Percentiles rank a stretch among this genome's conserved stretches.
Conservation (phyloP, 768 basidiomycete species). For the Agaricus subrufescens region DNA sequence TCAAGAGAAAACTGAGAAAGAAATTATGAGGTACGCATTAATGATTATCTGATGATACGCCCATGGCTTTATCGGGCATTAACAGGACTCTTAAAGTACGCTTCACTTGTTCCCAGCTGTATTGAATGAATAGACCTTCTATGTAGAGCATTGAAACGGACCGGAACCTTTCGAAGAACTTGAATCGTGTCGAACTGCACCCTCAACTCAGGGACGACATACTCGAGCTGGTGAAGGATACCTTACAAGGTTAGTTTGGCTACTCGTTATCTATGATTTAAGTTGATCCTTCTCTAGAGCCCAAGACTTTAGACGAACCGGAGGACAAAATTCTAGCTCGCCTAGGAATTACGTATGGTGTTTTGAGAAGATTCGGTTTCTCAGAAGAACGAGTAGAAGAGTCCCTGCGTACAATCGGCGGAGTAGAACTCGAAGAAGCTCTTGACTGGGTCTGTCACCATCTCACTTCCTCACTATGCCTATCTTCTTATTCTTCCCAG, state of each 20-base stretch:
- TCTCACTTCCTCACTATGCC: neutral
- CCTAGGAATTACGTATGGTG: conserved; percentile 78
- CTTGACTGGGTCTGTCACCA: conserved; percentile 76
- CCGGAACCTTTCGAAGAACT: conserved; percentile 60
- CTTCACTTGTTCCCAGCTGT: neutral
- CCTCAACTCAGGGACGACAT: conserved; percentile 52
- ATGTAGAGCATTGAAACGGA: conserved; percentile 77
- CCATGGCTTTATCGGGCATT: neutral
- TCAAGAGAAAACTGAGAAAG: conserved; percentile 87
- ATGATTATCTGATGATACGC: neutral
- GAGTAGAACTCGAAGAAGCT: conserved; percentile 82
- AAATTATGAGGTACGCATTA: conserved; percentile 56
- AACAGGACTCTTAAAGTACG: conserved; percentile 32
- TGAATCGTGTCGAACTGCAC: conserved; percentile 63
- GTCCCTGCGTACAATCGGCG: conserved; percentile 61
- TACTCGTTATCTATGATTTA: neutral
- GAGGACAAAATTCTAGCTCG: conserved; percentile 70
- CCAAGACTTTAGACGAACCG: conserved; percentile 42
- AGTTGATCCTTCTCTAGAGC: conserved; percentile 17
- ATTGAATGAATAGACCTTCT: neutral
- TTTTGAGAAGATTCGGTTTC: conserved; percentile 76
- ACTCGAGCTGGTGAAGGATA: conserved; percentile 38
- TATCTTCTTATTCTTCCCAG: conserved; percentile 29
- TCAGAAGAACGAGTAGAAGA: conserved; percentile 61
- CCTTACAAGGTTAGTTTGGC: conserved; percentile 8